These are phyloP conservation scores for Arachis monticola DNA, from an alignment of 331 rosid genomes.

Conservation along the genomic window DNA sequence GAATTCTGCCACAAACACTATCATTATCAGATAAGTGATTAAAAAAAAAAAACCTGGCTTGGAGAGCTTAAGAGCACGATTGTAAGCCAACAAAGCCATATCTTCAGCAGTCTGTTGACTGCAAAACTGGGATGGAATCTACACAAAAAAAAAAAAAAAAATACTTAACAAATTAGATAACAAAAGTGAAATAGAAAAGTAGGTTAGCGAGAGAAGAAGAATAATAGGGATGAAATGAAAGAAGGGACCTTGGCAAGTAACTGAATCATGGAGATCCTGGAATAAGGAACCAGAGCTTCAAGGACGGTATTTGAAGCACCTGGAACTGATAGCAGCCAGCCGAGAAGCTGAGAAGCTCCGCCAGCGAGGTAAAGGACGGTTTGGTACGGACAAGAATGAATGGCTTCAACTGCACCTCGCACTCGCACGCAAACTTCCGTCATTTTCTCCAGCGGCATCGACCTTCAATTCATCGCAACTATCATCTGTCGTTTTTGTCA, in stretches of 20 bases:
- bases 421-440: conserved; percentile 56
- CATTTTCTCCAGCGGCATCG: conserved; percentile 37
- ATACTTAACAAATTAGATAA: background rate
- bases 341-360: conserved; percentile 87
- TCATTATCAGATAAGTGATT: background rate
- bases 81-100: conserved; percentile 84
- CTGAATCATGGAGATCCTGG: conserved; percentile 69
- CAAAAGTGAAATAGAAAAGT: background rate
- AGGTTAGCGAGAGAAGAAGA: background rate
- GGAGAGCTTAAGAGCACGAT: conserved; percentile 92
- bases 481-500: no score
- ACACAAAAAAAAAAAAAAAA: background rate
- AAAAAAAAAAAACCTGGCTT: conserved; percentile 58
- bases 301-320: conserved; percentile 92
- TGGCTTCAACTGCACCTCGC: conserved; percentile 60
- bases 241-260: conserved; percentile 72
- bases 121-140: conserved; percentile 83
- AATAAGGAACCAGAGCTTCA: conserved; percentile 80
- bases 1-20: conserved; percentile 16
- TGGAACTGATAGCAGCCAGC: conserved; percentile 74
- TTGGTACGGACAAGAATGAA: conserved; percentile 73
- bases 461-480: background rate
- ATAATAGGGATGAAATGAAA: background rate
- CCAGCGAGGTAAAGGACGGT: conserved; percentile 74
- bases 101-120: conserved; percentile 73